These are phyloP conservation scores for Arabis hirsuta DNA, from an alignment of 345 rosid genomes.

Conservation along the genomic window DNA sequence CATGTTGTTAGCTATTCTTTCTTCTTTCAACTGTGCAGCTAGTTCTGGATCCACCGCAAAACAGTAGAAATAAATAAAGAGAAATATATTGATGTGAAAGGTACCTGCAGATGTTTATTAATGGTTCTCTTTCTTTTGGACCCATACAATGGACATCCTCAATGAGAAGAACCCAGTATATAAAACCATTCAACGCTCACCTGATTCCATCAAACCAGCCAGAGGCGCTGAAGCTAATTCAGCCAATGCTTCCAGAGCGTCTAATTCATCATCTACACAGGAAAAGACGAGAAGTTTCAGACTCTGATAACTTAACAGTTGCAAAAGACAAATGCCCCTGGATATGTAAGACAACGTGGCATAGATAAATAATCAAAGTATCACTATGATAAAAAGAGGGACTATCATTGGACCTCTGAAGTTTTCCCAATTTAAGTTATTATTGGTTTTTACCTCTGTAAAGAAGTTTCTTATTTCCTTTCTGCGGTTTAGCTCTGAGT, in stretches of 20 bases:
- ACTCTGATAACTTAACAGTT: slow-evolving; percentile 1
- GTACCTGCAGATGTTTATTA: slow-evolving; percentile 21
- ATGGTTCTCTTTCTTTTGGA: slow-evolving; percentile 4
- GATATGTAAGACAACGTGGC: slow-evolving; percentile 2
- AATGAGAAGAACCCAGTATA: neutral
- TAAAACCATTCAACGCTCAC: slow-evolving; percentile 43
- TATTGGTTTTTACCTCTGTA: slow-evolving; percentile 55
- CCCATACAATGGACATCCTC: slow-evolving; percentile 17
- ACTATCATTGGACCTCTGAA: slow-evolving; percentile 1
- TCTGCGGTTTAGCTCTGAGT: slow-evolving; percentile 43
- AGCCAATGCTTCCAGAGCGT: slow-evolving; percentile 72
- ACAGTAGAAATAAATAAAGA: slow-evolving; percentile 23
- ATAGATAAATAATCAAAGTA: slow-evolving; percentile 10
- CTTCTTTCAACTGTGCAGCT: slow-evolving; percentile 64
- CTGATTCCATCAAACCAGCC: slow-evolving; percentile 64
- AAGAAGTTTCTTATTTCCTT: slow-evolving; percentile 55
- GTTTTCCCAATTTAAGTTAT: slow-evolving; percentile 5
- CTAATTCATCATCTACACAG: slow-evolving; percentile 69
- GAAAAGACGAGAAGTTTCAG: slow-evolving; percentile 29
- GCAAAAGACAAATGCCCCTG: slow-evolving; percentile 11
- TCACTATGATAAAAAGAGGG: slow-evolving; percentile 13
- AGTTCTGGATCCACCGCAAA: slow-evolving; percentile 58
- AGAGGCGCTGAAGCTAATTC: slow-evolving; percentile 53
- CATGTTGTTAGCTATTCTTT: slow-evolving; percentile 44
- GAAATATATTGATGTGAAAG: slow-evolving; percentile 2